Evolutionary conservation across 75 land plant species (phyloP).

Genomic region (Azolla pinnata): DNA sequence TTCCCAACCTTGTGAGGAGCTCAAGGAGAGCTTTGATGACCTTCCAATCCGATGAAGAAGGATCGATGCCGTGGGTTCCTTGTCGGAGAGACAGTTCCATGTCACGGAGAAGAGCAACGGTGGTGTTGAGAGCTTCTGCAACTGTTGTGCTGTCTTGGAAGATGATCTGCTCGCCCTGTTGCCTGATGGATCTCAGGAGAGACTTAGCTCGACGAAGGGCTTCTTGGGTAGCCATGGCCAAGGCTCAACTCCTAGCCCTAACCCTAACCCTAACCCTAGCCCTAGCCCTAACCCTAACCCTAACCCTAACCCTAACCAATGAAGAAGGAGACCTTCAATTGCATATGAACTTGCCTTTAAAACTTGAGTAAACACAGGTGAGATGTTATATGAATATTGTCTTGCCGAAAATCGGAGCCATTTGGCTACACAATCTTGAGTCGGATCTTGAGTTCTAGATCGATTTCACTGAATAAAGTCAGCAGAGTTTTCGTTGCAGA

Average conservation of each 20-base stretch:
- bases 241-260: background rate
- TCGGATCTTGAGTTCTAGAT: no score
- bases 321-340: no score
- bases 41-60: conserved; percentile 18
- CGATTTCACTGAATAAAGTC: no score
- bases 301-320: no score
- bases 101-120: background rate
- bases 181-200: background rate
- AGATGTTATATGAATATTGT: no score
- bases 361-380: no score
- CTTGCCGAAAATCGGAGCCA: no score
- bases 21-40: conserved; percentile 30
- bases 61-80: background rate
- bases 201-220: background rate
- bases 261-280: background rate
- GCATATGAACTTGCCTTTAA: no score
- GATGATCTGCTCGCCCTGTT: background rate
- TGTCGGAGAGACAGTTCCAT: background rate
- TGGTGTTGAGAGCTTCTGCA: background rate
- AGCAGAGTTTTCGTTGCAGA: no score
- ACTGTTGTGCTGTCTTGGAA: background rate
- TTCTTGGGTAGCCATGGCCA: background rate
- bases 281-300: background rate
- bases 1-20: conserved; percentile 23
- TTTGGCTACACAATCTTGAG: no score